Evolutionary conservation across 176 grass and related monocot species (phyloP), one percentile per base, ranked within the genome.

Genomic region (Guadua angustifolia): DNA sequence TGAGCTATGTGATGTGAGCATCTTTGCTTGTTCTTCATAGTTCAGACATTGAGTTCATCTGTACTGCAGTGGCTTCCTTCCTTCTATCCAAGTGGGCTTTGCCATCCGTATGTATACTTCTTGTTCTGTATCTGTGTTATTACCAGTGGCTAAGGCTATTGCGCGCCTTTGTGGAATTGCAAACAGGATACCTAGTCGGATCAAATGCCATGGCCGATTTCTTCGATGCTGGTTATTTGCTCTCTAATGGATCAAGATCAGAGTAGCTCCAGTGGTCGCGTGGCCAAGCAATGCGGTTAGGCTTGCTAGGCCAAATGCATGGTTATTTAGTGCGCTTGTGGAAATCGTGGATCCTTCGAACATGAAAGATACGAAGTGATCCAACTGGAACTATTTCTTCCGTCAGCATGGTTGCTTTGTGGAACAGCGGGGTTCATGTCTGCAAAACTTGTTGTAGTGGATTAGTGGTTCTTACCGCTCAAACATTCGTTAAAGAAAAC

Each of bases 1-100:
- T 57, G 50, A 81, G 55, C 71, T 62, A 9, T 53, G 52, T 52
- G 52, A 39, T 66, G 22, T 68, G 69, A 72, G 72, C 71, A 17
- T 89, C 15, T 12, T 65, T 39, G 65, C 65, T 50, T 86, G 55
- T 55, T 53, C 56, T 58, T 14, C 62, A 12, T 57, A 55, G 70
- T 50, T 80, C n/a, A 77, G 33, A 63, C 63, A 17, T 21, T 24
- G 33, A 59, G 44, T 19, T 29, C 2, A 0, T 56, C 29, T 40
- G 75, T 59, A 17, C 35, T 50, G 79, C 63, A 5, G 11, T 67
- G 47, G 52, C 35, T 64, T 56, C 65, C 25, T 82, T 77, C 25
- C 19, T 46, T 82, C 56, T 24, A 52, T 71, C 43, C 16, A 12
- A 45, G 25, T 26, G 24, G n/a, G 47, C 40, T 82, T 58, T 62